Evolutionary conservation across 305 asterid genomes (phyloP).

Genomic region (Ajuga reptans): DNA sequence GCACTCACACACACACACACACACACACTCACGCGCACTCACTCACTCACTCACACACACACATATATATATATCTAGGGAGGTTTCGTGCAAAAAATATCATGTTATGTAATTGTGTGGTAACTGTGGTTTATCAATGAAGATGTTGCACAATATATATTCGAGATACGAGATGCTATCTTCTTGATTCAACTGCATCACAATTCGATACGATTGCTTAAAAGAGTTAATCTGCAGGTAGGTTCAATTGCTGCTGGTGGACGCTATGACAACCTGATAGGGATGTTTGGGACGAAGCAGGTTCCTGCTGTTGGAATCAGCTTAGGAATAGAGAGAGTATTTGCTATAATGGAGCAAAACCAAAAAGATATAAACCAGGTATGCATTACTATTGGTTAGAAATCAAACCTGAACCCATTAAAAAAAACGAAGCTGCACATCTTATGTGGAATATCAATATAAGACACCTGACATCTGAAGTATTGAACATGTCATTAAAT

Average conservation of each 20-base stretch:
- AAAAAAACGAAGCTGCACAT: no score
- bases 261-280: conserved; percentile 82
- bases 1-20: no score
- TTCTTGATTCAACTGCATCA: neutral
- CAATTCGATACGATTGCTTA: neutral
- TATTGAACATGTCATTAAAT: no score
- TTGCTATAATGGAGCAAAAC: conserved; percentile 76
- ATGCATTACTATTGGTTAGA: neutral
- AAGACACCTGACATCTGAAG: no score
- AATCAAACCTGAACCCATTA: neutral
- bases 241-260: conserved; percentile 98
- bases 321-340: conserved; percentile 87
- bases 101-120: neutral
- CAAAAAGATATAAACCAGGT: conserved; percentile 66
- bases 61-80: no score
- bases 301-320: conserved; percentile 94
- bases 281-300: conserved; percentile 73
- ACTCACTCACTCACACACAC: no score
- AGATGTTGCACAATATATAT: no score
- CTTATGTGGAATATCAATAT: no score
- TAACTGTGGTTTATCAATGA: no score
- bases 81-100: neutral
- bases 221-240: conserved; percentile 39
- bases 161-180: no score
- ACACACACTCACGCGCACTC: no score